Evolutionary conservation across 2,329 filamentous ascomycete genomes (phyloP), one percentile per base, ranked within the genome.

Genomic region (Periconia sp.): DNA sequence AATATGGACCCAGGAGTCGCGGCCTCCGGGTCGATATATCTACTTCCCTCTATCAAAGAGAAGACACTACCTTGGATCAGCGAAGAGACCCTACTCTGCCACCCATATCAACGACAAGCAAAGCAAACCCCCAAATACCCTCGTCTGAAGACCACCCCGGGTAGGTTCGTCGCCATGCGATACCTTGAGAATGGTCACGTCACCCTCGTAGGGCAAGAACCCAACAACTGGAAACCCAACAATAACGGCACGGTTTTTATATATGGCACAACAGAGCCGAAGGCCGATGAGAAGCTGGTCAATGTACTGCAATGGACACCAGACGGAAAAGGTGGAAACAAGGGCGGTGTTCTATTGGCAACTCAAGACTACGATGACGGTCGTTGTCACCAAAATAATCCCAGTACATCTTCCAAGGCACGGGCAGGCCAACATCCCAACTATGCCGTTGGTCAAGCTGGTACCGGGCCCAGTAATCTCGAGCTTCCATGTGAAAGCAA

Each of bases 281-380:
- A 75, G 33, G 64, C 71, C 6, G 77, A 82, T 48, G 85, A 91
- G 66, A 85, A 77, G 51, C 74, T 88, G 23, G 76, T 79, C 47
- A 79, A 77, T 52, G 87, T 97, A 33, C 85, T 96, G 59, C 79
- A 87, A 48, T 97, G 94, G 94, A 96, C 85, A 45, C 72, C 80
- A 17, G 86, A 91, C 52, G 92, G 92, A 56, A 88, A 83, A 6
- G 92, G 92, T 18, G 93, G 92, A 19, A 87, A 97, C 70, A 81
- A 83, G 46, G 85, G 88, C 41, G 94, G 94, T 31, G 79, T 80
- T 41, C 85, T 97, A 13, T 78, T 97, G 37, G 85, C 88, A 0
- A 88, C 85, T 1, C 86, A 91, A 62, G 86, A 89, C 77, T 99
- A 86, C 71, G 94, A 97, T 65, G 94, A 99, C 65, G 89, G 89